Conservation (phyloP, 2,329 filamentous ascomycete genomes). For the Xylariaceae sp. region DNA sequence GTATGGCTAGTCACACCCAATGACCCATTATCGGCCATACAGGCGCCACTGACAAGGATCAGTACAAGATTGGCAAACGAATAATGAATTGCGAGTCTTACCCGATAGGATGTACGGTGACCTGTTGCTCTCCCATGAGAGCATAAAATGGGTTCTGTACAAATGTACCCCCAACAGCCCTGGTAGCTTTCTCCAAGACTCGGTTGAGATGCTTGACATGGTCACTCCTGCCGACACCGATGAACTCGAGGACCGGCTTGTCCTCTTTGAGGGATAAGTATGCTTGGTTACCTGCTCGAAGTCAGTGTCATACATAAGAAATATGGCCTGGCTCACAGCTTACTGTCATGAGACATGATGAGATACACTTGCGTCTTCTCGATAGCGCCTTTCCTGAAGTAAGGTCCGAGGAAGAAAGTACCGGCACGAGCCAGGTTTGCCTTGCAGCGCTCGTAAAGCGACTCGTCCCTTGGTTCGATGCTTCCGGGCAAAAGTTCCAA, state of each 20-base stretch:
- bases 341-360: constrained; percentile 63
- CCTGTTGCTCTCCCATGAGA: constrained; percentile 50
- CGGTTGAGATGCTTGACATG: constrained; percentile 50
- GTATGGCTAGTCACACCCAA: constrained; percentile 58
- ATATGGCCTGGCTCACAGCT: constrained; percentile 12
- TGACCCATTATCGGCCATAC: constrained; percentile 55
- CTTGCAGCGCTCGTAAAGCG: constrained; percentile 37
- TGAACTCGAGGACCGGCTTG: constrained; percentile 55
- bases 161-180: constrained; percentile 55
- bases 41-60: constrained; percentile 46
- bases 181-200: constrained; percentile 49
- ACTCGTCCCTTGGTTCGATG: constrained; percentile 32
- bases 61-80: constrained; percentile 1
- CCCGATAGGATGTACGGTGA: constrained; percentile 65
- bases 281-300: constrained; percentile 48
- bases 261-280: constrained; percentile 55
- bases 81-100: constrained; percentile 27
- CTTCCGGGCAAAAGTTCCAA: constrained; percentile 50
- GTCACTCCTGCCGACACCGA: constrained; percentile 52
- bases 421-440: constrained; percentile 44
- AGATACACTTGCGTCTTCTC: constrained; percentile 60
- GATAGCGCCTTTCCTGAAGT: constrained; percentile 50
- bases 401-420: constrained; percentile 55
- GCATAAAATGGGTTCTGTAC: constrained; percentile 55
- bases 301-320: constrained; percentile 5